phyloP scores from a whole-genome alignment of 2,329 filamentous ascomycete species.

The Amesomyces nigricolor region DNA sequence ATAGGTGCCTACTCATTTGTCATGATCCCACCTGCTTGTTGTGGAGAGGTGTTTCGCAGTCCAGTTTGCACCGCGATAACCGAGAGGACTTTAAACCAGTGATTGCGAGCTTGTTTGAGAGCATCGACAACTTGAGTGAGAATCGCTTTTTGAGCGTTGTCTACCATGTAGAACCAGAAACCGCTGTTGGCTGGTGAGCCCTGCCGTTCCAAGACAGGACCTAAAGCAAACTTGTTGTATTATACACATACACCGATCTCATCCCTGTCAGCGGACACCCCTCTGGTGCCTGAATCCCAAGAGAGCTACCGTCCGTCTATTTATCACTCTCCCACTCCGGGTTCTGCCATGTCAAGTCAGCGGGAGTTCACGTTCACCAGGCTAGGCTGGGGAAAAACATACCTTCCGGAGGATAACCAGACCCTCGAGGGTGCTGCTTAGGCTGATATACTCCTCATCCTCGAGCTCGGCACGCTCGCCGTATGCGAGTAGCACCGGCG shows the following conservation, averaged over 20 bases:
- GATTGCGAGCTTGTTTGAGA: no score
- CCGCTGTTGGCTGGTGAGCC: not conserved
- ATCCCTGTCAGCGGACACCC: not conserved
- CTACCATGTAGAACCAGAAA: slow-evolving; percentile 13
- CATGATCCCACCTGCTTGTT: no score
- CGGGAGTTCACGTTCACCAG: not conserved
- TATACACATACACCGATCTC: slow-evolving; percentile 12
- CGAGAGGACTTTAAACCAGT: no score
- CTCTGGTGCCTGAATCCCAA: not conserved
- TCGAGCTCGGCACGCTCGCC: slow-evolving; percentile 95
- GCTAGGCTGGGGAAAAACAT: slow-evolving; percentile 31
- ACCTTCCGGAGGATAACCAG: slow-evolving; percentile 97
- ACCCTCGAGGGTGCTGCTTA: slow-evolving; percentile 88
- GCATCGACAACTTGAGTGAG: no score
- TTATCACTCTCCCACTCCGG: slow-evolving; percentile 51
- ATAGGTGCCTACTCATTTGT: no score
- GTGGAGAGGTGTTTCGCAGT: no score
- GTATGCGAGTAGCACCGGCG: slow-evolving; percentile 89
- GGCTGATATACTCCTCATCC: slow-evolving; percentile 91
- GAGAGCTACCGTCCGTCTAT: slow-evolving; percentile 26
- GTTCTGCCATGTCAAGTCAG: slow-evolving; percentile 37
- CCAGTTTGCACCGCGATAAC: no score
- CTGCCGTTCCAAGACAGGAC: not conserved
- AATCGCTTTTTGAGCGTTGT: not conserved
- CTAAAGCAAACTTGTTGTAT: slow-evolving; percentile 1